phyloP scores from a whole-genome alignment of 2,329 filamentous ascomycete genomes.

The Nakataea oryzae region DNA sequence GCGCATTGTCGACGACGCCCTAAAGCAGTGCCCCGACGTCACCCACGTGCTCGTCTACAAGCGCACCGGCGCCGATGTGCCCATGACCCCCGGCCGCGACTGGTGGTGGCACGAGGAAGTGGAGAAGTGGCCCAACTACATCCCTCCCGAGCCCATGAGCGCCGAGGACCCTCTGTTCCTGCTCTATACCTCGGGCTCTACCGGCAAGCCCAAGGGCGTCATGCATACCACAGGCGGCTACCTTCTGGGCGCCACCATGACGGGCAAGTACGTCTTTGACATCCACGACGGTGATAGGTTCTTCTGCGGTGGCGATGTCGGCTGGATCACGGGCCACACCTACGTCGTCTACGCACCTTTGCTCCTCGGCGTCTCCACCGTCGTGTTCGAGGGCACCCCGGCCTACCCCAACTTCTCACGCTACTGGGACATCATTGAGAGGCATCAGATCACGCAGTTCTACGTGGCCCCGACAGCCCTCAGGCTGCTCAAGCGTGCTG shows the following conservation, averaged over 20 bases:
- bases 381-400: conserved; percentile 96
- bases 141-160: conserved; percentile 78
- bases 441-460: conserved; percentile 93
- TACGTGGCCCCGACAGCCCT: conserved; percentile 95
- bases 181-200: conserved; percentile 95
- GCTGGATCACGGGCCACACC: conserved; percentile 98
- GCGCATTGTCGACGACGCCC: conserved; percentile 96
- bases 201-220: conserved; percentile 96
- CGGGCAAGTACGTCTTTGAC: conserved; percentile 98
- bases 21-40: conserved; percentile 91
- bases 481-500: conserved; percentile 87
- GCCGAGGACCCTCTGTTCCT: conserved; percentile 95
- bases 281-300: conserved; percentile 89
- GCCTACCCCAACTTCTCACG: conserved; percentile 96
- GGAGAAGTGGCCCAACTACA: conserved; percentile 91
- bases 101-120: conserved; percentile 99
- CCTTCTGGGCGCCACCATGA: conserved; percentile 83
- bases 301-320: conserved; percentile 97
- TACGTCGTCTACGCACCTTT: conserved; percentile 97
- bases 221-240: conserved; percentile 97
- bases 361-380: conserved; percentile 82
- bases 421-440: conserved; percentile 97
- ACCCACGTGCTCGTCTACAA: conserved; percentile 83
- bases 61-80: conserved; percentile 86
- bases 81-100: conserved; percentile 82